Evolutionary conservation across 2,329 filamentous ascomycete species (phyloP).

Genomic region (Cytospora paraplurivora): DNA sequence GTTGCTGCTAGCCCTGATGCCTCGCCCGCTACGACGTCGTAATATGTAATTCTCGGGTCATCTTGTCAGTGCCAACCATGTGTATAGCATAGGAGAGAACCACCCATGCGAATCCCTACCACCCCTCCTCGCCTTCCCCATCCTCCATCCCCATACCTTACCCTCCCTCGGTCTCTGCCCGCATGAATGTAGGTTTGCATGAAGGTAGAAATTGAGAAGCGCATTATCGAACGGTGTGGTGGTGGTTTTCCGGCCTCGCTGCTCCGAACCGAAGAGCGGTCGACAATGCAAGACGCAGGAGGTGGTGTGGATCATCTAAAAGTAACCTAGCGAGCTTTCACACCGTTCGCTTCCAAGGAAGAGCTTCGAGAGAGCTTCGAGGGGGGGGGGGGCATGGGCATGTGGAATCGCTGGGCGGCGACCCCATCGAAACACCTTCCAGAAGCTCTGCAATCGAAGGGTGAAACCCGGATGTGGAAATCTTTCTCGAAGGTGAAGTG

Average conservation of each 20-base stretch:
- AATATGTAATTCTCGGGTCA: not conserved
- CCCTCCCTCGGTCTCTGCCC: not conserved
- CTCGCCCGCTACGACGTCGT: conserved; percentile 2
- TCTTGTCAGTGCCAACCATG: not conserved
- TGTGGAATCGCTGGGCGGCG: not conserved
- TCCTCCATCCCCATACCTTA: not conserved
- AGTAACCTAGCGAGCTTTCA: not conserved
- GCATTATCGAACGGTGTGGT: not conserved
- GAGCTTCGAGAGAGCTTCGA: not conserved
- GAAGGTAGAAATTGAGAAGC: not conserved
- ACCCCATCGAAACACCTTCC: conserved; percentile 26
- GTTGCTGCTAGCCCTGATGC: not conserved
- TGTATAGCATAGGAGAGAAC: not conserved
- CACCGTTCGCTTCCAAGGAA: not conserved
- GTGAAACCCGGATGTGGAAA: conserved; percentile 12
- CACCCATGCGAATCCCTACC: no score
- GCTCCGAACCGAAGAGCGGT: conserved; percentile 12
- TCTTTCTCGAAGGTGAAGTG: not conserved
- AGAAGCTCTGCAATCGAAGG: conserved; percentile 24
- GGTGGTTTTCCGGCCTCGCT: not conserved
- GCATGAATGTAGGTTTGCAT: not conserved
- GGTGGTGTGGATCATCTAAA: conserved; percentile 23
- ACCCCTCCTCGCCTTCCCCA: not conserved
- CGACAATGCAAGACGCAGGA: conserved; percentile 28
- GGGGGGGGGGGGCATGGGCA: conserved; percentile 2